Conservation (phyloP, 768 basidiomycete genomes). For the Termitomyces sp. region DNA sequence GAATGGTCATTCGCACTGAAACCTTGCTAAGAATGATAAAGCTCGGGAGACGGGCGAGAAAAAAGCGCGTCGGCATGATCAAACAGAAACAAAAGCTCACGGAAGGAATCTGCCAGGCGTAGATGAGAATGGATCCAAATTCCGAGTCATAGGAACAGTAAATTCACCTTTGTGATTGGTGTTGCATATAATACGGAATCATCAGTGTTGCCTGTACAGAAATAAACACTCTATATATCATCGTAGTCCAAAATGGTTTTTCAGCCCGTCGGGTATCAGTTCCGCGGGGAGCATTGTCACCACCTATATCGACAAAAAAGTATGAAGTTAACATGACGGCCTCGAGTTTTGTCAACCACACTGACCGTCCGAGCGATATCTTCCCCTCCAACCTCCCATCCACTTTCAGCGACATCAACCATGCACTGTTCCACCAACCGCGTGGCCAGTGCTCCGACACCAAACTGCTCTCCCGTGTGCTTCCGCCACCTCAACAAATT, state of each 20-base stretch:
- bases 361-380: slow-evolving; percentile 59
- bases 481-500: slow-evolving; percentile 80
- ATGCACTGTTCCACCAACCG: slow-evolving; percentile 60
- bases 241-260: slow-evolving; percentile 18
- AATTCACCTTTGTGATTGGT: slow-evolving; percentile 2
- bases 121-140: not conserved
- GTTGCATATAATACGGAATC: not conserved
- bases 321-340: not conserved
- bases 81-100: not conserved
- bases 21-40: slow-evolving; percentile 21
- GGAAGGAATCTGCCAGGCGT: not conserved
- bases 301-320: slow-evolving; percentile 27
- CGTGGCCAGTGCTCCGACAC: slow-evolving; percentile 51
- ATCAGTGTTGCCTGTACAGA: slow-evolving; percentile 1
- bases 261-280: slow-evolving; percentile 27
- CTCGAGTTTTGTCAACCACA: slow-evolving; percentile 11
- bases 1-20: slow-evolving; percentile 34
- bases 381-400: slow-evolving; percentile 89
- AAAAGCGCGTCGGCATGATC: not conserved
- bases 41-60: slow-evolving; percentile 6
- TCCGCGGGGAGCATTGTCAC: slow-evolving; percentile 35
- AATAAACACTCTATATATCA: slow-evolving; percentile 4
- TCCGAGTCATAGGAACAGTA: not conserved
- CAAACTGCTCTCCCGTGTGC: slow-evolving; percentile 60
- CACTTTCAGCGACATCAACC: slow-evolving; percentile 63